phyloP scores from a whole-genome alignment of 345 rosid species.

The Eucalyptus virginea region DNA sequence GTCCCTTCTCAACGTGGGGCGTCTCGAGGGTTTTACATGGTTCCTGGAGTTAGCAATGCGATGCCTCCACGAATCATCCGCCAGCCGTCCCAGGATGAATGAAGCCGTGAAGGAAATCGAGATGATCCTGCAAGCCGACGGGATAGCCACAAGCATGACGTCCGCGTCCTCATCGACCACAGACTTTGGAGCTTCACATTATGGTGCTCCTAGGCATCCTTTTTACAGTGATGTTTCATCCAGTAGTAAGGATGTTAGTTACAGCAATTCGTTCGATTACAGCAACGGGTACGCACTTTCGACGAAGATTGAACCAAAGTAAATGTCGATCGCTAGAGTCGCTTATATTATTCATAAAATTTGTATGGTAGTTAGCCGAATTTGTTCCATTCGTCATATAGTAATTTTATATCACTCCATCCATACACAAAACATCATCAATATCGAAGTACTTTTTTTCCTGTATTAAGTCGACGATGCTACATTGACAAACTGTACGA shows the following conservation, averaged over 20 bases:
- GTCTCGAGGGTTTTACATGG: constrained; percentile 3
- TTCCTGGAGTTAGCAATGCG: constrained; percentile 16
- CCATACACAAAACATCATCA: neutral
- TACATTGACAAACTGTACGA: neutral
- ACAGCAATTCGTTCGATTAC: neutral
- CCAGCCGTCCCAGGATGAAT: constrained; percentile 18
- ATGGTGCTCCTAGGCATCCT: neutral
- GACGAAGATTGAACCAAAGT: neutral
- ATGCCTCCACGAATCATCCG: constrained; percentile 8
- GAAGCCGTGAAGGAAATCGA: constrained; percentile 21
- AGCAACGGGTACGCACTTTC: neutral
- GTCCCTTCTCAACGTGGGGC: neutral
- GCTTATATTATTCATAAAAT: neutral
- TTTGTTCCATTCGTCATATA: neutral
- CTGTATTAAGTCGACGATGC: neutral
- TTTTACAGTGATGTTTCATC: neutral
- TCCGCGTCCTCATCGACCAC: constrained; percentile 1
- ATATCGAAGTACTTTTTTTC: neutral
- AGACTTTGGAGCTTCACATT: neutral
- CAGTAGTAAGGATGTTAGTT: neutral
- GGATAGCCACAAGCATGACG: neutral
- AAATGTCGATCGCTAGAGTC: neutral
- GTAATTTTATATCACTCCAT: neutral
- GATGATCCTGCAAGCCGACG: constrained; percentile 11
- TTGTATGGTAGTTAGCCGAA: neutral